Evolutionary conservation across 164 flowering plant species (phyloP), one percentile per base, ranked within the genome.

Genomic region (Annona cherimola): DNA sequence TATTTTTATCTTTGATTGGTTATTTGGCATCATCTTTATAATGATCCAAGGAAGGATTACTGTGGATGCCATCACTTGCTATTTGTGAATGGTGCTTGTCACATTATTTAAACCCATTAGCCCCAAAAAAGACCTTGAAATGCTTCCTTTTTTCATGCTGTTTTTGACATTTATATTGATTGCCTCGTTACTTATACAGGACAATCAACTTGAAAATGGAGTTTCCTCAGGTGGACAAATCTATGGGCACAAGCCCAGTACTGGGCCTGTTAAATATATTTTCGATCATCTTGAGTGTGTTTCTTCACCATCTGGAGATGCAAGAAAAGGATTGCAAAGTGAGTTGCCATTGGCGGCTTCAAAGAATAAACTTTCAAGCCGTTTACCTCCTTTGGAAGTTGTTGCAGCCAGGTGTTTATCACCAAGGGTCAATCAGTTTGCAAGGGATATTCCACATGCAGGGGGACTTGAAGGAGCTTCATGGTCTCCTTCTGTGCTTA

Each of bases 191-290:
- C 41, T 18, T n/a, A 69, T 78, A 69, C 86, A 86, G 89, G 81
- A 50, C 9, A 16, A 9, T 50, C 57, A 50, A 50, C 57, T 78
- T 63, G 55, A 71, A 3, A 81, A 81, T 69, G 88, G 82, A 57
- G 63, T 62, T 72, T 79, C 81, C 59, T 83, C 90, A 63, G 74
- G 72, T 70, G 66, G 74, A 20, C 87, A 76, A 60, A 16, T 76
- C 18, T 76, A 71, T 78, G 88, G 83, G n/a, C 79, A 74, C 66
- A 81, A 81, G n/a, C 76, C 77, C 64, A 59, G 78, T 16, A 62
- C 63, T 76, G 87, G 80, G 61, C 74, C 79, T 83, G 86, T 77
- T 19, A 86, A 83, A 18, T 83, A 77, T 80, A 88, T 70, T 72
- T 85, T 79, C 73, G 75, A 78, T 74, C 60, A 74, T 41, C 87